Conservation (phyloP, 1,284 basidiomycete species). For the Malassezia arunalokei region DNA sequence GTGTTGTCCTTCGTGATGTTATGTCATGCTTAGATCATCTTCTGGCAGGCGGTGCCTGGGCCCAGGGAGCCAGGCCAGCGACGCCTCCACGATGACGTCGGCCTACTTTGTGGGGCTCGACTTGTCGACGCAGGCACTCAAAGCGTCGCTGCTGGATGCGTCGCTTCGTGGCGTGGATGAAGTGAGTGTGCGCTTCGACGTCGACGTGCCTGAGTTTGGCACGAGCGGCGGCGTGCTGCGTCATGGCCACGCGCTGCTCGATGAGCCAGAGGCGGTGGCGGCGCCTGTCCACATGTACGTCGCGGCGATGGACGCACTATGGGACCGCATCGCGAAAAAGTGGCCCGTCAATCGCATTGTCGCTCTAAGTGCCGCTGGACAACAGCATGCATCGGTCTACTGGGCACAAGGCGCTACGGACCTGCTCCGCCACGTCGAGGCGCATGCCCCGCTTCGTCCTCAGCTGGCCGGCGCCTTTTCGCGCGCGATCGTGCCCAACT, state of each 20-base stretch:
- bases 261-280: conserved; percentile 55
- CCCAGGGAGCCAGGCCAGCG: too few relatives aligned
- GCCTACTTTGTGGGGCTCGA: conserved; percentile 70
- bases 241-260: conserved; percentile 1
- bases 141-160: conserved; percentile 55
- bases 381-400: conserved; percentile 87
- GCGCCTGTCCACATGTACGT: conserved; percentile 74
- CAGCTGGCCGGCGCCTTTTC: conserved; percentile 59
- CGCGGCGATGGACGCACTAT: conserved; percentile 67
- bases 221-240: conserved; percentile 52
- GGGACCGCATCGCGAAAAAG: conserved; percentile 55
- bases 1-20: too few relatives aligned
- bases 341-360: conserved; percentile 56
- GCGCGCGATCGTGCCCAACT: conserved; percentile 62
- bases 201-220: conserved; percentile 60
- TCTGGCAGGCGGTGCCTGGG: too few relatives aligned
- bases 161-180: conserved; percentile 59
- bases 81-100: background rate
- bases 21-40: too few relatives aligned
- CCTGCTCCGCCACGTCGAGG: conserved; percentile 54
- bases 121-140: conserved; percentile 75
- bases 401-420: conserved; percentile 58
- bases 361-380: conserved; percentile 63
- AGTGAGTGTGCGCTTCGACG: conserved; percentile 65
- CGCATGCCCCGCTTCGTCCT: conserved; percentile 50